Base-by-base conservation (phyloP, 208 protist genomes). In the Tritrichomonas foetus region DNA sequence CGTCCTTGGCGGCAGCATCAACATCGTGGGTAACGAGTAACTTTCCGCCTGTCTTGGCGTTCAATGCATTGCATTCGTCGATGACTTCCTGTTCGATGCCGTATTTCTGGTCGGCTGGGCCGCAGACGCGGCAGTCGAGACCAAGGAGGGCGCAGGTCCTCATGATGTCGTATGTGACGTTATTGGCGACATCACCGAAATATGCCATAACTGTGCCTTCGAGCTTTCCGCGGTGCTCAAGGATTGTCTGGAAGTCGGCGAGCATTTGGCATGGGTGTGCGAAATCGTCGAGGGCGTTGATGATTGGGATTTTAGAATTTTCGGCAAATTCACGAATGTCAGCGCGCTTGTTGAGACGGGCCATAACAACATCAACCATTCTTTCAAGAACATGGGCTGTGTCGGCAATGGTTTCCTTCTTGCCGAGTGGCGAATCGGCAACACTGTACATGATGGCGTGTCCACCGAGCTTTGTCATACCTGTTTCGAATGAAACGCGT, bases 81-180 rank as follows among this genome's bases (percentile, higher is more conserved):
- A 95, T 69, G 49, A 97, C 96, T 47, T 94, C 93, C 14, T 95
- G 0, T n/a, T 96, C 95, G 49, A 94, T 44, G 9, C 41, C 93
- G 33, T 84, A 95, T 8, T 92, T 94, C 50, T 3, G 1, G 14
- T 94, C 61, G 25, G 93, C 69, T 66, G 96, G 96, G 47, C 96
- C 94, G 53, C 93, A 89, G 92, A 97, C 95, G 30, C 25, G 13
- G 22, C 95, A 92, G 25, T 97, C 80, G 39, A 97, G 94, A 47
- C 96, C 96, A 25, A 97, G 72, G 1, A 95, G 0, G 55, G 93
- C n/a, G 72, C 57, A 75, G 47, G 47, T 75, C 36, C 96, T 61
- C 96, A 97, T 97, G 22, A 97, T 14, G 84, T 97, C 96, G 80
- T 97, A 97, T 30, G 96, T 97, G 25, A 97, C 97, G 89, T 97